Percentiles rank a stretch among this genome's conserved stretches.
Conservation (phyloP, 2,329 filamentous ascomycete genomes). For the Epichloe baconii region DNA sequence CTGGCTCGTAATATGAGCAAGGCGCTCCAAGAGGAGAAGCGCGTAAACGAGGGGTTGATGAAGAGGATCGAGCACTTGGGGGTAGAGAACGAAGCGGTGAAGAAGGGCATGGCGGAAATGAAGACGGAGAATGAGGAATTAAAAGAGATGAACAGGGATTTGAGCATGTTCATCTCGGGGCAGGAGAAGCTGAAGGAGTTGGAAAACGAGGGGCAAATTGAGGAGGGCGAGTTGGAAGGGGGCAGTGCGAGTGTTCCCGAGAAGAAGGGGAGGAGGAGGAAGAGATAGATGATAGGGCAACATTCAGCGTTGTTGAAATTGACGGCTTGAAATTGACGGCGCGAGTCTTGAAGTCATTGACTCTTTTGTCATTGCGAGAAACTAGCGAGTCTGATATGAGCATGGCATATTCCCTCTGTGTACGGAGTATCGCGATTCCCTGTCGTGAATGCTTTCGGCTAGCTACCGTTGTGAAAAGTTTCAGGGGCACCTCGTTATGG, state of each 20-base stretch:
- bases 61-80: conserved; percentile 66
- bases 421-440: too few species aligned
- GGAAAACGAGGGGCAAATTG: conserved; percentile 43
- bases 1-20: conserved; percentile 65
- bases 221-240: conserved; percentile 61
- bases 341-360: too few species aligned
- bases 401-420: too few species aligned
- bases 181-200: conserved; percentile 67
- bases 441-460: too few species aligned
- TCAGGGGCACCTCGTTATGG: too few species aligned
- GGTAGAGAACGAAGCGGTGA: conserved; percentile 43
- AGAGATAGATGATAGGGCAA: conserved; percentile 8
- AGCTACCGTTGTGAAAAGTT: too few species aligned
- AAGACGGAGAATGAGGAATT: conserved; percentile 57
- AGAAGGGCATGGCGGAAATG: conserved; percentile 42
- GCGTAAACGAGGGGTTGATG: conserved; percentile 68
- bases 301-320: too few species aligned
- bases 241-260: conserved; percentile 57
- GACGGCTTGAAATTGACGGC: too few species aligned
- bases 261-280: conserved; percentile 41
- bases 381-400: too few species aligned
- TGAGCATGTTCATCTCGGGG: conserved; percentile 77
- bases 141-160: conserved; percentile 73
- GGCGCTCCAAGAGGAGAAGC: conserved; percentile 75
- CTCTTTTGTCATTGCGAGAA: too few species aligned